Base-by-base conservation (phyloP, 2,329 filamentous ascomycete species). In the Sclerotinia subarctica region DNA sequence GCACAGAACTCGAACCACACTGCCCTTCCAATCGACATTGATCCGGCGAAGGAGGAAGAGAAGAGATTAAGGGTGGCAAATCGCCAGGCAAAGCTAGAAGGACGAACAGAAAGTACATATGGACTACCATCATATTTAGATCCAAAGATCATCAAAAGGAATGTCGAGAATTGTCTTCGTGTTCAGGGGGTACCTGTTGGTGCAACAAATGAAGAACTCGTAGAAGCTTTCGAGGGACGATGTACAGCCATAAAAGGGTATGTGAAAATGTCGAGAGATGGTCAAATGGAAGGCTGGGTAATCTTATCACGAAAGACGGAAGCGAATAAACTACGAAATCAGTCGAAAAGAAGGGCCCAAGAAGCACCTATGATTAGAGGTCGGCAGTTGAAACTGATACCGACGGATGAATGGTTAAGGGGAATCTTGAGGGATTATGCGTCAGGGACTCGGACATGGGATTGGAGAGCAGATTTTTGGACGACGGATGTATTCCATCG, bases 381-480 rank as follows among this genome's bases (percentile, higher is more conserved):
- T 3, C 10, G 5, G 11, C 11, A 3, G 38, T 15, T 65, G 19
- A 32, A 3, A n/a, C 38, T 62, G 29, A 15, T 26, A 5, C 13
- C 24, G 21, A 13, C n/a, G 46, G 59, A 62, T 26, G n/a, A 44
- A 1, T 54, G 62, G 49, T 5, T 64, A 29, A 64, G 15, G 11
- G 24, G 19, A 3, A 17, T 54, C 15, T 35, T 62, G 29, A 62
- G 46, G 10, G 59, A 62, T 15, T 62, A 51, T 51, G 59, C 29
- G 17, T 38, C 29, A 5, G 46, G 46, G 7, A 2, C 19, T 26
- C 46, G 59, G n/a, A 3, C 5, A 26, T 62, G 59, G 59, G 46
- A 62, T 26, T 62, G 59, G 59, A 62, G 8, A 26, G 59, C 59
- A 7, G 64, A 67, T 49, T 67, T 67, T 26, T 67, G 64, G 64